A percentile compares a stretch with the other conserved stretches of the same genome.
Conservation (phyloP, 2,329 filamentous ascomycete genomes). For the Chrysosporium queenslandicum region DNA sequence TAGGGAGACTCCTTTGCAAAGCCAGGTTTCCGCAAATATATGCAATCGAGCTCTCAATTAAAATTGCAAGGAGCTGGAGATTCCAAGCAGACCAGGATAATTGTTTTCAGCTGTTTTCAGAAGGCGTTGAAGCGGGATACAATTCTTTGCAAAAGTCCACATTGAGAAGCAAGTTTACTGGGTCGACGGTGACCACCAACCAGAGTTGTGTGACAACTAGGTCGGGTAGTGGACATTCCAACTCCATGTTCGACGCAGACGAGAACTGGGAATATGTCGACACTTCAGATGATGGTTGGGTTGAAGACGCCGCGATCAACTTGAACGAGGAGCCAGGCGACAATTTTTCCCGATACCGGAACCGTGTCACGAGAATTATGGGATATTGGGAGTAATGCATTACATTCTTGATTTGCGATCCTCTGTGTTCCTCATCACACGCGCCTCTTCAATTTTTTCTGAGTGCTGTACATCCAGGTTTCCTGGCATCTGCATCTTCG, state of each 20-base stretch:
- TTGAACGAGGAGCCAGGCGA: background rate
- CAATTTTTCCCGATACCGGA: background rate
- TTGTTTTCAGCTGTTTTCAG: constrained; percentile 9
- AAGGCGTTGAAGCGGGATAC: constrained; percentile 14
- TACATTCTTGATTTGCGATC: background rate
- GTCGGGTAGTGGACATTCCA: background rate
- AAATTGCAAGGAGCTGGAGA: constrained; percentile 21
- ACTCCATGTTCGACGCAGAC: background rate
- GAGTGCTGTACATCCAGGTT: too few species aligned
- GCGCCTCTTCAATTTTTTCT: too few species aligned
- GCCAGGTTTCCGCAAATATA: constrained; percentile 21
- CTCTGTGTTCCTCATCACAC: background rate
- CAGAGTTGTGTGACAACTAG: background rate
- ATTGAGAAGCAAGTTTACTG: background rate
- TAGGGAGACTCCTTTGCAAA: constrained; percentile 21
- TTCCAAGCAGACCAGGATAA: constrained; percentile 13
- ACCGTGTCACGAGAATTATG: background rate
- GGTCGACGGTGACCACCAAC: background rate
- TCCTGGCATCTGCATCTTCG: too few species aligned
- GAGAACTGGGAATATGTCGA: constrained; percentile 4
- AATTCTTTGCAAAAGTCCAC: background rate
- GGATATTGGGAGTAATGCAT: background rate
- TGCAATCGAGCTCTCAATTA: constrained; percentile 18
- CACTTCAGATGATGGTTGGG: background rate
- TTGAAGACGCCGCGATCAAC: background rate